Evolutionary conservation across 352 stramenopile species (phyloP), one percentile per base, ranked within the genome.

Genomic region (Globisporangium abappressorium): DNA sequence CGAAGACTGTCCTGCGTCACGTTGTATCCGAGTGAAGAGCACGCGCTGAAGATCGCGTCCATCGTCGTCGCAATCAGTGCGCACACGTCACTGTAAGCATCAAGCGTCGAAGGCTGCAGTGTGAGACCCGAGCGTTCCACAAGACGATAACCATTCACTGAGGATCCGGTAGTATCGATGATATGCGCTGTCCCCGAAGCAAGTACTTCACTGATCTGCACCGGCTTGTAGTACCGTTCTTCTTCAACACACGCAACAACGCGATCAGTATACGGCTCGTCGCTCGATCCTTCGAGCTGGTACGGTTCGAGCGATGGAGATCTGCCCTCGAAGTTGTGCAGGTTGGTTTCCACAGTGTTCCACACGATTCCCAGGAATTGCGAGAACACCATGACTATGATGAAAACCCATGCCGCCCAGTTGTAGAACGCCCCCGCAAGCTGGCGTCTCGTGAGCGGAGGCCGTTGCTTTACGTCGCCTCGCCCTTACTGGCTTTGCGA

Each of bases 241-340:
- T 77, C 54, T 8, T 75, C 69, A 3, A 76, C 69, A 58, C 82
- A 89, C n/a, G 72, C 79, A 15, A 91, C n/a, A 6, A 77, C 1
- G 3, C 82, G 80, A 57, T 89, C 82, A 0, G 77, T 77, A 49
- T 76, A 82, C 8, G 74, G 77, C 38, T 81, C 80, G 57, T 89
- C 78, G 54, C 80, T 81, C 0, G 28, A 54, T 1, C 78, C 75
- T 1, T 55, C 11, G 41, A 85, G 66, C 53, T 60, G 38, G 11
- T 53, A 73, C 6, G 68, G 51, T 0, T 66, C 74, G 0, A 46
- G 51, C 0, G n/a, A 22, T 56, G 49, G 49, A 9, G 49, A n/a
- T 15, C 22, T 24, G 49, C 49, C 49, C 18, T 56, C n/a, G 22
- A 56, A 7, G 2, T 33, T 9, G 49, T 56, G 49, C 2, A 56